Evolutionary conservation across 306 rosid species (phyloP), one percentile per base, ranked within the genome.

Genomic region (Cyamopsis tetragonoloba): DNA sequence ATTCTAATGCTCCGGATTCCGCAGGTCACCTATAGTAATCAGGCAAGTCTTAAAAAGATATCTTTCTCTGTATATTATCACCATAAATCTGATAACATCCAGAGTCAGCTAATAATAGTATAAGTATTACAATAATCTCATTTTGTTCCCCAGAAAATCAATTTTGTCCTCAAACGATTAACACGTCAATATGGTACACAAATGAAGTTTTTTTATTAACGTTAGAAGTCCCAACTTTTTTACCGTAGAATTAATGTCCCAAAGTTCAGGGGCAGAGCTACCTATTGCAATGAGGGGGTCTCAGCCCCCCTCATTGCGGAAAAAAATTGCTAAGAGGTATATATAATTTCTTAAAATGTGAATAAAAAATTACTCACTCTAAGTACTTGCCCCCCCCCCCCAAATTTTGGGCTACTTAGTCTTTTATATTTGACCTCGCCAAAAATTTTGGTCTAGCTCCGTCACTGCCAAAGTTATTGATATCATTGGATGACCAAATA

Each of bases 1-100:
- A 95, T 61, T 75, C 84, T 86, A 57, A 95, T 79, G 76, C 83
- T 86, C 74, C 86, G 89, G 74, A 23, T 83, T 75, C 99, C 99
- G 79, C 95, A 95, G 61, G 92, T 80, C 72, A 93, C 97, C 99
- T 73, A 63, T 72, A 66, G 50, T 67, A 73, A 56, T 48, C 38
- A 38, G 65, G 50, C 37, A 61, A 48, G 51, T 47, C 41, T 64
- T 81, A 59, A 70, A 31, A 78, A 43, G 30, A 50, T 26, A 44
- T 37, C 22, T 59, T 63, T 47, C 32, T 65, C 46, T 42, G 50
- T 12, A 68, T 14, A 74, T 44, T 34, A 68, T 68, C 35, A 77
- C 41, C 68, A 48, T 26, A 51, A 28, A 62, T 67, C 68, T 12
- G 39, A 64, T 39, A 68, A 59, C 38, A 32, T 24, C 55, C 24